Conservation (phyloP, 2,329 filamentous ascomycete species). For the Pseudogymnoascus sp. region DNA sequence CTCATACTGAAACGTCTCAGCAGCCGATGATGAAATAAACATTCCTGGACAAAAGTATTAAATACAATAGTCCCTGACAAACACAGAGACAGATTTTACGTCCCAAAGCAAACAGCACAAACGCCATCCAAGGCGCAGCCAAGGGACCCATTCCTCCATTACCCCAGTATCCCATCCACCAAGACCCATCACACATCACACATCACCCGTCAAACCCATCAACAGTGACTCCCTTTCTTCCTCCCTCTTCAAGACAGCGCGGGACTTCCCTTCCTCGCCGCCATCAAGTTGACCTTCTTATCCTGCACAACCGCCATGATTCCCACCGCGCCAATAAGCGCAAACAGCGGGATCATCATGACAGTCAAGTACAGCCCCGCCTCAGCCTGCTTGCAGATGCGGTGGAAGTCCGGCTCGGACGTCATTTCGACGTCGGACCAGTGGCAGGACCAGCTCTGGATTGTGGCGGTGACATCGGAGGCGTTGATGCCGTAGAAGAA, state of each 20-base stretch:
- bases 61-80: slow-evolving; percentile 2
- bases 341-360: slow-evolving; percentile 49
- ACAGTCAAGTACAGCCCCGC: slow-evolving; percentile 47
- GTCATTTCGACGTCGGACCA: slow-evolving; percentile 48
- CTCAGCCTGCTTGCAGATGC: slow-evolving; percentile 48
- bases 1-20: background rate
- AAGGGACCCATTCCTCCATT: slow-evolving; percentile 2
- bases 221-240: background rate
- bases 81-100: background rate
- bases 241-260: slow-evolving; percentile 21
- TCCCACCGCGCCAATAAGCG: slow-evolving; percentile 35
- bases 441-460: slow-evolving; percentile 56
- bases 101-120: background rate
- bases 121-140: slow-evolving; percentile 3
- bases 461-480: slow-evolving; percentile 43
- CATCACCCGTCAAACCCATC: background rate
- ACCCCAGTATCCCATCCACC: background rate
- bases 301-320: slow-evolving; percentile 37
- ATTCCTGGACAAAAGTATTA: slow-evolving; percentile 1
- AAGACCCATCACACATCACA: background rate
- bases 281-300: slow-evolving; percentile 30
- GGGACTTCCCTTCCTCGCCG: slow-evolving; percentile 26
- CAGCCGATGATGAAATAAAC: background rate
- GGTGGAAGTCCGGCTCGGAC: slow-evolving; percentile 45
- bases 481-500: slow-evolving; percentile 51